phyloP scores from a whole-genome alignment of 371 early-diverging fungal species.

The Apophysomyces elegans region DNA sequence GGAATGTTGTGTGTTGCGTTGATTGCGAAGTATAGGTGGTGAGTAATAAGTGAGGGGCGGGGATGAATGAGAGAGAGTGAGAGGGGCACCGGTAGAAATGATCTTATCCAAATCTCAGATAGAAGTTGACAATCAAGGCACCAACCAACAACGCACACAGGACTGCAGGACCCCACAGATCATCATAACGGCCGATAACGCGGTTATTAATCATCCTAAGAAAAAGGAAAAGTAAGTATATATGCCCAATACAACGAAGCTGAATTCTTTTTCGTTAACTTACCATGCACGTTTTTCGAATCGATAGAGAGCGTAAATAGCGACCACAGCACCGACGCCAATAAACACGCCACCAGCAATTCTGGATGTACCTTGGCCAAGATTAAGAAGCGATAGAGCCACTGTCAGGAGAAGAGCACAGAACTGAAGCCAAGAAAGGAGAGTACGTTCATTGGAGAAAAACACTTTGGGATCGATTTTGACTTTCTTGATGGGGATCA shows the following conservation, averaged over 20 bases:
- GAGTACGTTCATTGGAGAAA: conserved; percentile 99
- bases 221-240: conserved; percentile 26
- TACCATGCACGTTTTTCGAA: conserved; percentile 85
- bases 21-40: neutral
- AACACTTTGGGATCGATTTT: conserved; percentile 99
- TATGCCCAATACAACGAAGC: conserved; percentile 27
- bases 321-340: conserved; percentile 70
- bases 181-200: conserved; percentile 57
- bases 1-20: no score
- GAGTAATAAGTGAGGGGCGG: neutral
- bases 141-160: conserved; percentile 80
- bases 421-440: conserved; percentile 91
- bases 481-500: conserved; percentile 69
- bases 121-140: conserved; percentile 35
- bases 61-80: neutral
- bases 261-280: neutral
- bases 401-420: conserved; percentile 76
- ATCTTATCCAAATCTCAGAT: conserved; percentile 21
- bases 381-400: conserved; percentile 85
- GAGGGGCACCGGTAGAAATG: neutral
- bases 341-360: conserved; percentile 83
- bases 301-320: conserved; percentile 84
- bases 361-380: conserved; percentile 77
- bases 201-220: conserved; percentile 59
- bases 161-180: conserved; percentile 70